A percentile compares a stretch with the other conserved stretches of the same genome.
Evolutionary conservation across 164 flowering plant species (phyloP).

Genomic region (Dillenia turbinata): DNA sequence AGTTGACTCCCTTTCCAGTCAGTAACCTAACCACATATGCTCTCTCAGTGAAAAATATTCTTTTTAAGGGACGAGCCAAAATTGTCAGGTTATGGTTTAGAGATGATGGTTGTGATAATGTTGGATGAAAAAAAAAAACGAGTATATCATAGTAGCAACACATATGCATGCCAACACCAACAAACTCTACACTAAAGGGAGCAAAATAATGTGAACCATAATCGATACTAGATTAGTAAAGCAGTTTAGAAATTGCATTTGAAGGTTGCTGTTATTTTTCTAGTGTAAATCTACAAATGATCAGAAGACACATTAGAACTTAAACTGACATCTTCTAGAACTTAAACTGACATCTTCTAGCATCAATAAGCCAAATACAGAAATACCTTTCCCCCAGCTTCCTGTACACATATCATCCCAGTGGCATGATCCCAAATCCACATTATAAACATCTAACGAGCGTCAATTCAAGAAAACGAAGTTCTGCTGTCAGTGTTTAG

Average conservation of each 20-base stretch:
- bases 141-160: too few species aligned
- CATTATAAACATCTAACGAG: conserved; percentile 1
- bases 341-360: not conserved
- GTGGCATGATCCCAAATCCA: conserved; percentile 95
- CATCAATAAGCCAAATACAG: not conserved
- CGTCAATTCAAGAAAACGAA: conserved; percentile 4
- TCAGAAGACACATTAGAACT: not conserved
- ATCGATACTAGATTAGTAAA: too few species aligned
- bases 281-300: not conserved
- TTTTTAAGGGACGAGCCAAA: not conserved
- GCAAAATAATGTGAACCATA: too few species aligned
- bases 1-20: conserved; percentile 76
- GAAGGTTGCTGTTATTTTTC: too few species aligned
- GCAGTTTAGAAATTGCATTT: too few species aligned
- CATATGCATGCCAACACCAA: too few species aligned
- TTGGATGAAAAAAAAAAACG: too few species aligned
- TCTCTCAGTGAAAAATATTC: not conserved
- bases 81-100: not conserved
- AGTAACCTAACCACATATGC: conserved; percentile 50
- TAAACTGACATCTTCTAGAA: not conserved
- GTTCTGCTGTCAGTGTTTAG: not conserved
- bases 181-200: too few species aligned
- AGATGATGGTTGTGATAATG: too few species aligned
- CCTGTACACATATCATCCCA: conserved; percentile 85
- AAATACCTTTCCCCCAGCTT: conserved; percentile 88